Evolutionary conservation across 108 stramenopile species (phyloP), one percentile per base, ranked within the genome.

Genomic region (Pseudonitzschia delicatissima): DNA sequence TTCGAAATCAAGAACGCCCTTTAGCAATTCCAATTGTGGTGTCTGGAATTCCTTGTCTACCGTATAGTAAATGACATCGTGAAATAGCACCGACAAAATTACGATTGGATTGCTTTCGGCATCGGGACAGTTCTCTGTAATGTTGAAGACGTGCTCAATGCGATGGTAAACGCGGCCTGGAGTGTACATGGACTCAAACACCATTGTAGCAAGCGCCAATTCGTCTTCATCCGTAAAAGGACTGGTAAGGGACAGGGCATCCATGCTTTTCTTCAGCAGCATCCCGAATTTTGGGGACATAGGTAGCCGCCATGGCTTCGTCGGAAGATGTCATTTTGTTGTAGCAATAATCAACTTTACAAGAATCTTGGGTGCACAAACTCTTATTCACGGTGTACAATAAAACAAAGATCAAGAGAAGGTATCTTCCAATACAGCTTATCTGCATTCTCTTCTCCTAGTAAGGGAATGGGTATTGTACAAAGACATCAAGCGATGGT

Each of bases 121-220:
- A 7, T 62, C 61, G n/a, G 18, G 13, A 37, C 36, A 40, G 11
- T 53, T 63, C 32, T 67, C 27, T 21, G 76, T 57, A 12, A 86
- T 73, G 52, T 86, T 81, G 65, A 82, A 86, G 42, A 81, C 80
- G 45, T 86, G 85, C 42, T 73, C 57, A 48, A 86, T 81, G 39
- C 69, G 65, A 44, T 86, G 85, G 51, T 80, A 86, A 15, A 75
- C 76, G 17, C 85, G 74, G 4, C 68, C 59, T 12, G 31, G 18
- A 17, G 68, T 80, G 0, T 67, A 62, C 85, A 86, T 86, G 47
- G 74, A 76, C 65, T 80, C 70, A 45, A 80, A 68, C 25, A 86
- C 77, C n/a, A 86, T 44, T 31, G 33, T 59, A 1, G 79, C 50
- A 33, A 77, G 62, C 31, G 55, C 9, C 2, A 7, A 21, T 12